Conservation (phyloP, 1,284 basidiomycete species). For the Testicularia cyperi region DNA sequence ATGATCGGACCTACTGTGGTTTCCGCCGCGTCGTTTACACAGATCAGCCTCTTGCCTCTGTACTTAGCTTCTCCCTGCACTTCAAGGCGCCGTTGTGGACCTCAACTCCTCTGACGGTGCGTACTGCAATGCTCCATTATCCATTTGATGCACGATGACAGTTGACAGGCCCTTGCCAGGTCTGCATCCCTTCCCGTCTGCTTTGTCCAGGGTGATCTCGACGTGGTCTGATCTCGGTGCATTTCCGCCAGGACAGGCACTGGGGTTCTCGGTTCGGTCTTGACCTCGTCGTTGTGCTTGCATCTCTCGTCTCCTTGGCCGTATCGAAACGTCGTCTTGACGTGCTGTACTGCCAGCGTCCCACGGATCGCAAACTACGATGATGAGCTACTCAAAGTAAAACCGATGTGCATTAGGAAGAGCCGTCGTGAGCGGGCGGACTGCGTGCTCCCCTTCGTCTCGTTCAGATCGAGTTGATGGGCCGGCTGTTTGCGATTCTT, state of each 20-base stretch:
- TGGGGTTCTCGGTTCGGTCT: no score
- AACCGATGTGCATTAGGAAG: slow-evolving; percentile 59
- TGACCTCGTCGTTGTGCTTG: no score
- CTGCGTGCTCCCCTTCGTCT: slow-evolving; percentile 46
- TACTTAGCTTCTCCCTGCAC: slow-evolving; percentile 40
- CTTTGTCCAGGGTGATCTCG: slow-evolving; percentile 2
- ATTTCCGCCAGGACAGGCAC: no score
- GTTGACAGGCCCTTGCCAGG: not conserved
- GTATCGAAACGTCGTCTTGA: no score
- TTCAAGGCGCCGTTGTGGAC: slow-evolving; percentile 42
- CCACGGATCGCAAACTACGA: slow-evolving; percentile 4
- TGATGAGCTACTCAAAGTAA: slow-evolving; percentile 54
- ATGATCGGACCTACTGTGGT: no score
- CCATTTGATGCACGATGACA: slow-evolving; percentile 5
- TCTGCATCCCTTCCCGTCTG: slow-evolving; percentile 7
- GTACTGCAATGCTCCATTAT: slow-evolving; percentile 27
- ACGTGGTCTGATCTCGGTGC: no score
- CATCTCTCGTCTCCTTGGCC: no score
- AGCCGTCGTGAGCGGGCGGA: slow-evolving; percentile 60
- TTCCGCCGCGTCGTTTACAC: no score
- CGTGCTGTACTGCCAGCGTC: not conserved
- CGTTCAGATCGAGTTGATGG: slow-evolving; percentile 1
- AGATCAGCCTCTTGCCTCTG: slow-evolving; percentile 5
- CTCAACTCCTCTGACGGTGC: slow-evolving; percentile 38
- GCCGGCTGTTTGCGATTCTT: no score